These are phyloP conservation scores for Clarireedia paspali DNA, from an alignment of 2,329 filamentous ascomycete genomes.

Conservation along the genomic window DNA sequence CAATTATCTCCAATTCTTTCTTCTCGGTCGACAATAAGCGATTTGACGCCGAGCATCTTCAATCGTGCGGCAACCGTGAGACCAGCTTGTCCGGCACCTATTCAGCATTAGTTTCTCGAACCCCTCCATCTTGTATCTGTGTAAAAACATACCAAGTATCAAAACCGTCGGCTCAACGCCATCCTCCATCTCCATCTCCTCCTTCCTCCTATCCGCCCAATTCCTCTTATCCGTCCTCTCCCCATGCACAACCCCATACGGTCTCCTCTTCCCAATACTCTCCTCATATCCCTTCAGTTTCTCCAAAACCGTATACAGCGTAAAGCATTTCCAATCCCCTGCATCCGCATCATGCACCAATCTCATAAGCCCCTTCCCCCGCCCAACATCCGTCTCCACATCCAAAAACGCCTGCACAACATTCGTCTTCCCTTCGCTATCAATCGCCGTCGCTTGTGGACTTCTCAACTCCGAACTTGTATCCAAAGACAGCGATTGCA, in stretches of 20 bases:
- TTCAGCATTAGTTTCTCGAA: conserved; percentile 39
- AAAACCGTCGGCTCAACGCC: conserved; percentile 43
- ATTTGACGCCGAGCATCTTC: conserved; percentile 47
- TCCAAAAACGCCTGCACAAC: conserved; percentile 49
- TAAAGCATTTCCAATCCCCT: conserved; percentile 52
- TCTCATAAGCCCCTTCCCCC: conserved; percentile 48
- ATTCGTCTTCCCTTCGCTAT: conserved; percentile 35
- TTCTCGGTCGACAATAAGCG: conserved; percentile 51
- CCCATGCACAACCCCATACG: conserved; percentile 50
- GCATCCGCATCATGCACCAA: conserved; percentile 33
- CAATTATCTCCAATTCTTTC: conserved; percentile 56
- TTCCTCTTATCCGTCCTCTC: conserved; percentile 45
- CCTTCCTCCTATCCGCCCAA: conserved; percentile 47
- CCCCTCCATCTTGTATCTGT: neutral
- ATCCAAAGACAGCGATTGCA: conserved; percentile 33
- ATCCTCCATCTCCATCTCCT: conserved; percentile 38
- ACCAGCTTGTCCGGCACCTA: conserved; percentile 54
- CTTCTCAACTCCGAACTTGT: conserved; percentile 12
- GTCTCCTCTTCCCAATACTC: conserved; percentile 36
- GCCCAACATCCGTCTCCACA: conserved; percentile 45
- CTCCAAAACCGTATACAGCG: conserved; percentile 51
- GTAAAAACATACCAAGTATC: conserved; percentile 44
- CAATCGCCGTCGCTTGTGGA: conserved; percentile 35
- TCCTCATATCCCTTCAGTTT: conserved; percentile 50
- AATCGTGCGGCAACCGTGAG: conserved; percentile 50